Evolutionary conservation across 805 yeast genomes (phyloP).

Genomic region (Grigorovia jiainica): DNA sequence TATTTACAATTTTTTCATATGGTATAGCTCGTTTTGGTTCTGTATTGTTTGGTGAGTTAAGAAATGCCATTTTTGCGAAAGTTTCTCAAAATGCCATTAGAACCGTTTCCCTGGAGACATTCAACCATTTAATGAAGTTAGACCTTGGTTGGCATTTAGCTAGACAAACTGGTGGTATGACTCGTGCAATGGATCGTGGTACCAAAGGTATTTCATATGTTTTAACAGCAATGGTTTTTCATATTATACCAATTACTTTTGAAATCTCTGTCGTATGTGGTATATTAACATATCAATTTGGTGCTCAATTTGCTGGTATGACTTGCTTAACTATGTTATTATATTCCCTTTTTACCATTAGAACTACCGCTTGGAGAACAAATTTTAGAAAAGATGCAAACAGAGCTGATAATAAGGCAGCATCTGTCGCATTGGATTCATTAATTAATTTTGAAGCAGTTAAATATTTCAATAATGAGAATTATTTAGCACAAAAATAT

Average conservation of each 20-base stretch:
- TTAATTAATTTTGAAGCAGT: slow-evolving; percentile 91
- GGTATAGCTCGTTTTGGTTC: slow-evolving; percentile 94
- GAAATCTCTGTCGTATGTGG: slow-evolving; percentile 93
- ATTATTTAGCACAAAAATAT: slow-evolving; percentile 68
- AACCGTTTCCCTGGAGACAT: slow-evolving; percentile 81
- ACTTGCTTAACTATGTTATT: slow-evolving; percentile 83
- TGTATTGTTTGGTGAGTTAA: slow-evolving; percentile 83
- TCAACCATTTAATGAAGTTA: slow-evolving; percentile 68
- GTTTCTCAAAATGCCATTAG: slow-evolving; percentile 93
- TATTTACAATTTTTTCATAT: slow-evolving; percentile 67
- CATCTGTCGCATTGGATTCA: slow-evolving; percentile 88
- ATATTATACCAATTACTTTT: slow-evolving; percentile 83
- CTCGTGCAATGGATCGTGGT: slow-evolving; percentile 95
- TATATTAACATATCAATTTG: slow-evolving; percentile 86
- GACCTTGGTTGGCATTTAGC: slow-evolving; percentile 86
- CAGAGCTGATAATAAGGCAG: slow-evolving; percentile 91
- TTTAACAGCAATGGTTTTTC: slow-evolving; percentile 93
- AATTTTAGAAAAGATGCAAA: slow-evolving; percentile 83
- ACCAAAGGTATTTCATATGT: slow-evolving; percentile 95
- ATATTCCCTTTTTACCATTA: slow-evolving; percentile 77
- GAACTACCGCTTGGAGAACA: slow-evolving; percentile 95
- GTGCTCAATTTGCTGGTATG: slow-evolving; percentile 78
- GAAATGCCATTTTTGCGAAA: slow-evolving; percentile 91
- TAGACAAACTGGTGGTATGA: slow-evolving; percentile 90
- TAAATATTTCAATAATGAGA: slow-evolving; percentile 87